phyloP scores from a whole-genome alignment of 2,329 filamentous ascomycete genomes.

The Macroventuria anomochaeta region DNA sequence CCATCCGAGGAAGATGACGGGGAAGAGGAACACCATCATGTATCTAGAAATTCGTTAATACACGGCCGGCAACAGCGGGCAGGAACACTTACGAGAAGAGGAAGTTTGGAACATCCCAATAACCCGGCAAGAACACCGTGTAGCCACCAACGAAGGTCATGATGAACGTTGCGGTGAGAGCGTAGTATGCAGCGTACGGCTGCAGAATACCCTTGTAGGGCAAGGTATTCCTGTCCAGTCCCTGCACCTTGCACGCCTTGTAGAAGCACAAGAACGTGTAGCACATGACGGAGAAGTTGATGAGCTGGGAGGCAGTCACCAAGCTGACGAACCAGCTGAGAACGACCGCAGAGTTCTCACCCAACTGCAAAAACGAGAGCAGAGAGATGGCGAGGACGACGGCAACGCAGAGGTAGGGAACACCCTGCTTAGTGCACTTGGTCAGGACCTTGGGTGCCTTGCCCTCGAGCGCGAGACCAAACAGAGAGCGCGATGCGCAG shows the following conservation, averaged over 20 bases:
- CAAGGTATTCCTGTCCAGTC: conserved; percentile 69
- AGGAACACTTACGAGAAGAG: conserved; percentile 66
- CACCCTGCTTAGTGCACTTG: conserved; percentile 65
- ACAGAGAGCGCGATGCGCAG: conserved; percentile 61
- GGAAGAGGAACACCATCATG: conserved; percentile 75
- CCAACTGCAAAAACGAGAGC: conserved; percentile 77
- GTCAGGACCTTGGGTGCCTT: conserved; percentile 63
- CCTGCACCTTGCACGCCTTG: conserved; percentile 72
- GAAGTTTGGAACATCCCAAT: conserved; percentile 74
- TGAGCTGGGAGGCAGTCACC: conserved; percentile 71
- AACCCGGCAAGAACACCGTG: conserved; percentile 72
- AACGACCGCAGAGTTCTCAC: conserved; percentile 70
- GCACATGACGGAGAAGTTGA: conserved; percentile 61
- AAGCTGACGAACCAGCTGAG: conserved; percentile 76
- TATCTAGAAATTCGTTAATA: conserved; percentile 55
- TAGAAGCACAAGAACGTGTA: conserved; percentile 76
- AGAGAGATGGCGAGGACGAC: conserved; percentile 72
- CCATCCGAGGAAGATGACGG: conserved; percentile 72
- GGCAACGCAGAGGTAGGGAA: conserved; percentile 75
- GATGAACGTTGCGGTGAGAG: conserved; percentile 66
- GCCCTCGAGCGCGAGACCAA: conserved; percentile 61
- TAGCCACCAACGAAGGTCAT: conserved; percentile 81
- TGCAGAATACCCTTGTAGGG: conserved; percentile 73
- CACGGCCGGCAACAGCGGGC: conserved; percentile 1
- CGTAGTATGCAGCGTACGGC: conserved; percentile 75